Conservation (phyloP, 2,329 filamentous ascomycete genomes). For the Fusarium humuli region DNA sequence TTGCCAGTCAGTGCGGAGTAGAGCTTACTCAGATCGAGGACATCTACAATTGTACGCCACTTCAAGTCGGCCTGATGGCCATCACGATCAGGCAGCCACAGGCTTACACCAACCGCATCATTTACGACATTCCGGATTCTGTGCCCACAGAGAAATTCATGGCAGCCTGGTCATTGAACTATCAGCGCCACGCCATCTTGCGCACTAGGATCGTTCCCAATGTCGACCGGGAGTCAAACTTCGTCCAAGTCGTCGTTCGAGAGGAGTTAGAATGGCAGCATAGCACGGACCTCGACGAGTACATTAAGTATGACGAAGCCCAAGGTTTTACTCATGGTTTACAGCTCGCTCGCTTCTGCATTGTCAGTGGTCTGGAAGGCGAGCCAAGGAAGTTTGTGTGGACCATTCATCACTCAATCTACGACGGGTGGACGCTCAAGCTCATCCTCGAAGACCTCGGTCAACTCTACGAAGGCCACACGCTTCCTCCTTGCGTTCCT, state of each 20-base stretch:
- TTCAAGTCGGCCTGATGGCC: slow-evolving; percentile 21
- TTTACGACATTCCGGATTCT: slow-evolving; percentile 4
- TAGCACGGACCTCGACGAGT: slow-evolving; percentile 3
- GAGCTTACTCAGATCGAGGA: slow-evolving; percentile 16
- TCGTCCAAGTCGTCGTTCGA: slow-evolving; percentile 6
- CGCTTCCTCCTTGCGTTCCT: slow-evolving; percentile 4
- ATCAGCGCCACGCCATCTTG: slow-evolving; percentile 6
- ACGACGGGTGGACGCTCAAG: slow-evolving; percentile 10
- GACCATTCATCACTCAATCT: slow-evolving; percentile 10
- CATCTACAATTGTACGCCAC: slow-evolving; percentile 24
- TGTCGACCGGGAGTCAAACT: slow-evolving; percentile 2
- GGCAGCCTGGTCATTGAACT: slow-evolving; percentile 7
- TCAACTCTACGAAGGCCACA: slow-evolving; percentile 3
- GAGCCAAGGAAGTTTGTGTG: slow-evolving; percentile 11
- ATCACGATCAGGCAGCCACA: slow-evolving; percentile 17
- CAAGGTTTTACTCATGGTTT: slow-evolving; percentile 2
- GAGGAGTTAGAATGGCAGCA: slow-evolving; percentile 2
- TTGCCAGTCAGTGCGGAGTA: slow-evolving; percentile 12
- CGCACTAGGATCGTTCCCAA: slow-evolving; percentile 5
- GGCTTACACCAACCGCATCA: slow-evolving; percentile 15
- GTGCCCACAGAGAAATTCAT: slow-evolving; percentile 2
- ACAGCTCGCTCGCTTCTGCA: not conserved
- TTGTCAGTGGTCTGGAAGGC: not conserved
- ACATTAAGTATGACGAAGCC: slow-evolving; percentile 5
- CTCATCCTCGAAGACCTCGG: slow-evolving; percentile 8